Evolutionary conservation across 176 grass and related monocot genomes (phyloP), one percentile per base, ranked within the genome.

Genomic region (Hordeum marinum): DNA sequence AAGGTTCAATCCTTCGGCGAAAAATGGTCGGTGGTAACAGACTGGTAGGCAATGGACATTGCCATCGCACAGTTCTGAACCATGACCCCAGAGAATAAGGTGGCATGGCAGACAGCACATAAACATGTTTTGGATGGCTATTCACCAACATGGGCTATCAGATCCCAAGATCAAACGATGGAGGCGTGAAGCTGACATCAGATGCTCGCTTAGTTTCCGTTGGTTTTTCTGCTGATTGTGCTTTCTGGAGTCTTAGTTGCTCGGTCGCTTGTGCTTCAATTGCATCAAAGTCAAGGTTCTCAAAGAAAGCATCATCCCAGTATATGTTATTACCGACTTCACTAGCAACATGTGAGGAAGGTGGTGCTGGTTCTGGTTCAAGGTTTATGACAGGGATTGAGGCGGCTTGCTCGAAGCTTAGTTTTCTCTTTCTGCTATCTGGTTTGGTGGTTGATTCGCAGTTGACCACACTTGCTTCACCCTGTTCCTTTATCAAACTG

Each of bases 381-480:
- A 92, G 72, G 72, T 80, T 85, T 85, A 86, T 79, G 36, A 87
- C 64, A 61, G 87, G 75, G 77, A 85, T 75, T 9, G 36, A 48
- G 11, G 59, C 86, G 84, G 81, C 45, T 65, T 81, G 84, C 68
- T 94, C 88, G 82, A 99, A 99, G 79, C 70, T 94, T 82, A 96
- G 64, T 82, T 94, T 99, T 87, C 89, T 92, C 90, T 99, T 99
- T 91, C 94, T 94, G 78, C 84, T 79, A 61, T 92, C 91, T 23
- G 90, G 34, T 85, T 92, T 94, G 58, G 76, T 92, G 4, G 85
- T 86, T 80, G 84, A 91, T 70, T 94, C 90, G 27, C 85, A 81
- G 69, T 83, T 80, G 26, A 59, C 55, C 32, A 55, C 63, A 71
- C 14, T 86, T 32, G 69, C 50, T 80, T 84, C 80, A 81, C 68